A percentile compares a stretch with the other conserved stretches of the same genome.
Conservation (phyloP, 78 protist genomes). For the Dictyostelium brefeldianum region DNA sequence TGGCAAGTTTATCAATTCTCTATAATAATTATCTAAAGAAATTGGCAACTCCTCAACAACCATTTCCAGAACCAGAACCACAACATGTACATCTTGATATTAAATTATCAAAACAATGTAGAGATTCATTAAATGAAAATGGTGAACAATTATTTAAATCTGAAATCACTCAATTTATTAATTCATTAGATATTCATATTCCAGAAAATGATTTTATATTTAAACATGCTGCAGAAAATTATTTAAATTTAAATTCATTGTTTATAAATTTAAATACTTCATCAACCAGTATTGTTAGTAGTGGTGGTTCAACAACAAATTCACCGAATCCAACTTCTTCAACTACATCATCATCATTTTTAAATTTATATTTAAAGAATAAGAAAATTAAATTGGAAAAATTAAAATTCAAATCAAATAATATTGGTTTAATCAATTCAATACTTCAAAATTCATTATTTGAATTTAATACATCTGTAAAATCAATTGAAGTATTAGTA, state of each 20-base stretch:
- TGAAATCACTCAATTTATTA: not conserved
- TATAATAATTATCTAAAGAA: not conserved
- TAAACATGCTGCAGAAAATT: not conserved
- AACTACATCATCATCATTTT: not conserved
- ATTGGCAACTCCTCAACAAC: not conserved
- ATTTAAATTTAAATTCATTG: not conserved
- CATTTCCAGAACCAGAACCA: not conserved
- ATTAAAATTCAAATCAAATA: not conserved
- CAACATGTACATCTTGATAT: not conserved
- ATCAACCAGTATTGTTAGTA: not conserved
- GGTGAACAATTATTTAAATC: constrained; percentile 7
- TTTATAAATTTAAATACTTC: not conserved
- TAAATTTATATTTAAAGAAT: constrained; percentile 1
- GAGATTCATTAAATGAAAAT: not conserved
- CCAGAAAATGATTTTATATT: constrained; percentile 22
- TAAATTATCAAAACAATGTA: not conserved
- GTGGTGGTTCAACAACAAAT: not conserved
- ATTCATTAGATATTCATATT: not conserved
- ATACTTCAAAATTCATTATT: not conserved
- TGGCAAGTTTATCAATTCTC: constrained; percentile 1
- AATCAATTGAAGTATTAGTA: not conserved
- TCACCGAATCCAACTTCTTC: not conserved
- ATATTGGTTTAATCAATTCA: not conserved
- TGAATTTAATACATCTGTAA: not conserved
- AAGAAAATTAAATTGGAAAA: constrained; percentile 3